Percentiles rank a stretch among this genome's conserved stretches.
These are phyloP conservation scores for Vaccinium corymbosum DNA, from an alignment of 148 eudicot genomes.

Conservation along the genomic window DNA sequence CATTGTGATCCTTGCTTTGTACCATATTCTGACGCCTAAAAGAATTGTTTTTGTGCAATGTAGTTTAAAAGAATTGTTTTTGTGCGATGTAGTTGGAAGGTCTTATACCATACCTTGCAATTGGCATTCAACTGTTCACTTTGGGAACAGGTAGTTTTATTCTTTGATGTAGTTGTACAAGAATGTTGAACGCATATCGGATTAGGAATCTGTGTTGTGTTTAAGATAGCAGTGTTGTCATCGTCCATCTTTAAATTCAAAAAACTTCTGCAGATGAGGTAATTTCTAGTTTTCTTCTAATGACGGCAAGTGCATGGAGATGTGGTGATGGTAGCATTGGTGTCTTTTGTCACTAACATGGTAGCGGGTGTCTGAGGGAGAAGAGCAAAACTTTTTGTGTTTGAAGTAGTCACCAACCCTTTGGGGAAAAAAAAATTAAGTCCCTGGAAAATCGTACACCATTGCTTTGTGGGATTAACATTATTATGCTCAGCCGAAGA, in stretches of 20 bases:
- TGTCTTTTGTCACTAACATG: neutral
- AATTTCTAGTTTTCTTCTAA: neutral
- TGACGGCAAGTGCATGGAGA: neutral
- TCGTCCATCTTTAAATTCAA: neutral
- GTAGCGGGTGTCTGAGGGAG: neutral
- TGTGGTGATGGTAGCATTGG: neutral
- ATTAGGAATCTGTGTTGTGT: neutral
- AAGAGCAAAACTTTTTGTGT: neutral
- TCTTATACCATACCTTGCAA: neutral
- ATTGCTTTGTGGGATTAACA: neutral
- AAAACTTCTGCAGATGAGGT: neutral
- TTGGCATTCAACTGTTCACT: neutral
- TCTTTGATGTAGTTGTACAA: neutral
- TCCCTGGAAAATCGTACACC: too few species aligned
- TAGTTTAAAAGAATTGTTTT: neutral
- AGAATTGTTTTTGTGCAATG: neutral
- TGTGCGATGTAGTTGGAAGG: neutral
- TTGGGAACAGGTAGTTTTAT: neutral
- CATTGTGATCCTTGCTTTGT: neutral
- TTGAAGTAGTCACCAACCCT: neutral
- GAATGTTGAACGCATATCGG: neutral
- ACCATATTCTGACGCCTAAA: neutral
- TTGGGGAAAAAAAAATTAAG: too few species aligned
- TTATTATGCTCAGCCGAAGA: neutral
- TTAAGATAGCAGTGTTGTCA: conserved; percentile 3